Evolutionary conservation across 176 grass and related monocot genomes (phyloP), one percentile per base, ranked within the genome.

Genomic region (Avena sativa): DNA sequence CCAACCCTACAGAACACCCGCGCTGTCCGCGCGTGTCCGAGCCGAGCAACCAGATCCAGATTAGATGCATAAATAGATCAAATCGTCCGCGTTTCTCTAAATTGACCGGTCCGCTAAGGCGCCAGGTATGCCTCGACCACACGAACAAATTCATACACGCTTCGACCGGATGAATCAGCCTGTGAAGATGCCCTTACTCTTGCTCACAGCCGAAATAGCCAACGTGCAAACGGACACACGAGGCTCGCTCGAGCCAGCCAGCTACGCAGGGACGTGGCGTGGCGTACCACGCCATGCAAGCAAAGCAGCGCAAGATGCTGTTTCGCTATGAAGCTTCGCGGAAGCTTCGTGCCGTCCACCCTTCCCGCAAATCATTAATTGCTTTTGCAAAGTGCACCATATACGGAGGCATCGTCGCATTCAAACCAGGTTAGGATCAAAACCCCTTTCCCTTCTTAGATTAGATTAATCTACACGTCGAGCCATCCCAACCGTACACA

Each of bases 281-380:
- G 4, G 74, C 74, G 25, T 53, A 11, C 13, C 49, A 77, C 74
- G 74, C 51, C 74, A 76, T 53, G 70, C 70, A 48, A 55, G 49
- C 71, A 25, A 4, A 14, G 60, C 52, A 55, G 52, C 40, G 13
- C 4, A 14, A 6, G 15, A 57, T 57, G 53, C 17, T 57, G 15
- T 55, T 55, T 55, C 13, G 4, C 16, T 7, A 19, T 16, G 53
- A 84, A 84, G 70, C 71, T 84, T 74, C 82, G 6, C 38, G 70
- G 82, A 74, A 84, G 82, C 56, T 84, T 83, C 81, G 49, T 17
- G 0, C 13, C 44, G 10, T 8, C 12, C 56, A 30, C 30, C 12
- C 12, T 17, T 21, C 6, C 8, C 13, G 32, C 9, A 4, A 64
- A 74, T 2, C 66, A 58, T 81, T 26, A 66, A 66, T 5, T 50